phyloP scores from a whole-genome alignment of 1,284 basidiomycete genomes.

The Trametes hirsuta region DNA sequence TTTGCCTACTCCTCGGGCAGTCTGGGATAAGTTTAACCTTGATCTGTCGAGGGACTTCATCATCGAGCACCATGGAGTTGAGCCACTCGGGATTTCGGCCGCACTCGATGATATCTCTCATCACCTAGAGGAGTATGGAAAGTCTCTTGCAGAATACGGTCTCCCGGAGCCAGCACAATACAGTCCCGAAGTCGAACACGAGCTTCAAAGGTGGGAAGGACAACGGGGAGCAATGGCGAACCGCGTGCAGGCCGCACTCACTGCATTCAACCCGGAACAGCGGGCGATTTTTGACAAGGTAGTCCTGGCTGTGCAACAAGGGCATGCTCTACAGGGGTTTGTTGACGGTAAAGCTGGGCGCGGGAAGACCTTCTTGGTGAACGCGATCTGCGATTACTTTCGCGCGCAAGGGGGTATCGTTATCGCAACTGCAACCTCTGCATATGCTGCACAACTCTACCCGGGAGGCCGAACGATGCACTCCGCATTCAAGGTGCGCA shows the following conservation, averaged over 20 bases:
- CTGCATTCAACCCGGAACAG: slow-evolving; percentile 36
- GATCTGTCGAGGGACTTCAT: slow-evolving; percentile 30
- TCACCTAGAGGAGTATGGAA: slow-evolving; percentile 31
- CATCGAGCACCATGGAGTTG: slow-evolving; percentile 27
- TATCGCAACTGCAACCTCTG: slow-evolving; percentile 41
- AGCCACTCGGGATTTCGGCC: slow-evolving; percentile 28
- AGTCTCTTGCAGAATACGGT: slow-evolving; percentile 29
- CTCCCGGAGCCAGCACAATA: slow-evolving; percentile 33
- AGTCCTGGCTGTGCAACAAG: slow-evolving; percentile 27
- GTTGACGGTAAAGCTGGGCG: slow-evolving; percentile 44
- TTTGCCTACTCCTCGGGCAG: slow-evolving; percentile 26
- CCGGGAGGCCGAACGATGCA: slow-evolving; percentile 44
- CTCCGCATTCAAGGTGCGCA: slow-evolving; percentile 37
- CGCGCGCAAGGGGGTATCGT: slow-evolving; percentile 35
- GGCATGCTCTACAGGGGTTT: slow-evolving; percentile 31
- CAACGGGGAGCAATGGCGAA: slow-evolving; percentile 20
- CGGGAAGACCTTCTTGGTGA: slow-evolving; percentile 44
- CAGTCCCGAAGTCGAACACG: slow-evolving; percentile 33
- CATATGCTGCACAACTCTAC: slow-evolving; percentile 43
- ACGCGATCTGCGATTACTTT: slow-evolving; percentile 38
- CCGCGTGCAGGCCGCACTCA: slow-evolving; percentile 24
- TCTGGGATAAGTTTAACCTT: slow-evolving; percentile 34
- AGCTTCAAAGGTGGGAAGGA: slow-evolving; percentile 33
- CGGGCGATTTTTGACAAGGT: slow-evolving; percentile 32
- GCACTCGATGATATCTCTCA: slow-evolving; percentile 29